A percentile compares a stretch with the other conserved stretches of the same genome.
phyloP scores from a whole-genome alignment of 1,284 basidiomycete species.

The Rhodotorula sp. region DNA sequence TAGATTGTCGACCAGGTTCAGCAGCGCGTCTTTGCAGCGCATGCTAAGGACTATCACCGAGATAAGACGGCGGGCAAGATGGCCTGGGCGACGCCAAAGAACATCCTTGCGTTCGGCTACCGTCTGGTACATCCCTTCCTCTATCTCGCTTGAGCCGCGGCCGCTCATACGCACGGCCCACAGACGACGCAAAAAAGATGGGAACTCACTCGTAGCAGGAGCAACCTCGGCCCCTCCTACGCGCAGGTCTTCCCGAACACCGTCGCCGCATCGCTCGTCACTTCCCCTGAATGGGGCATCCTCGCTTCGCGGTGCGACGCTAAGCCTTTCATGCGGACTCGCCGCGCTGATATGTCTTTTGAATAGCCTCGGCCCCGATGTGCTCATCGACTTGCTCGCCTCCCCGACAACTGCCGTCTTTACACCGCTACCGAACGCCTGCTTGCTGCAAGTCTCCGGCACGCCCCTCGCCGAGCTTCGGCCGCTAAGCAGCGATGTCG shows the following conservation, averaged over 20 bases:
- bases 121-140: slow-evolving; percentile 53
- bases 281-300: slow-evolving; percentile 63
- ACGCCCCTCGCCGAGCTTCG: slow-evolving; percentile 60
- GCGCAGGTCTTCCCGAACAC: slow-evolving; percentile 69
- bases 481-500: slow-evolving; percentile 33
- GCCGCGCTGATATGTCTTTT: not conserved
- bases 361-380: slow-evolving; percentile 66
- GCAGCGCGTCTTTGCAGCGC: slow-evolving; percentile 22
- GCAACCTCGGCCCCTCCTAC: not conserved
- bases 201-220: slow-evolving; percentile 47
- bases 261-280: slow-evolving; percentile 63
- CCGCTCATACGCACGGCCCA: not conserved
- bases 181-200: not conserved
- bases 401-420: slow-evolving; percentile 67
- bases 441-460: slow-evolving; percentile 74
- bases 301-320: slow-evolving; percentile 61
- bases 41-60: slow-evolving; percentile 5
- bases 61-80: not conserved
- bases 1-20: slow-evolving; percentile 33
- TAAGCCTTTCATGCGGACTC: not conserved
- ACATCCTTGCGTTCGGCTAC: slow-evolving; percentile 68
- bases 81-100: slow-evolving; percentile 44
- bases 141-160: not conserved
- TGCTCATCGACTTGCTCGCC: slow-evolving; percentile 67
- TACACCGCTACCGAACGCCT: slow-evolving; percentile 69